Conservation (phyloP, 2,329 filamentous ascomycete genomes). For the Hypoxylon sp. region DNA sequence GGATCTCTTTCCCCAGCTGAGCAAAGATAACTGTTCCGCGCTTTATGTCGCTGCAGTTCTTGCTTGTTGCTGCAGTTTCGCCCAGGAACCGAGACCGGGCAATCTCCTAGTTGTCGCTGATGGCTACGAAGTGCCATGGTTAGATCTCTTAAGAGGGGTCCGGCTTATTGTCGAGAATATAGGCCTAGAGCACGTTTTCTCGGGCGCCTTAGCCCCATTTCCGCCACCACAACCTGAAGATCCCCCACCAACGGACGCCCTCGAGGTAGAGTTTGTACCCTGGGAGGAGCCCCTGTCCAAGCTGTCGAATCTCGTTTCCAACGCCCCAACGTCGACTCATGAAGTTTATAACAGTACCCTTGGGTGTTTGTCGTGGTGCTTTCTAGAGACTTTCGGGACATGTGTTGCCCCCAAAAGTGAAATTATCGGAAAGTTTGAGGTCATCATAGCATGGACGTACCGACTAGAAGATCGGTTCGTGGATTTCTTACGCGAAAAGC, state of each 20-base stretch:
- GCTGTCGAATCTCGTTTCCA: not conserved
- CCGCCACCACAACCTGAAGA: not conserved
- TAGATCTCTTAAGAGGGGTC: constrained; percentile 38
- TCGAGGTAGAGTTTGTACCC: not conserved
- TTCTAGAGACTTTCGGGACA: constrained; percentile 10
- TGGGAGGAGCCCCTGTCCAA: constrained; percentile 6
- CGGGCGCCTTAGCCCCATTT: not conserved
- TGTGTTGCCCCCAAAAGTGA: not conserved
- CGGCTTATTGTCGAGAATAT: constrained; percentile 41
- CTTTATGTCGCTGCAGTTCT: constrained; percentile 48
- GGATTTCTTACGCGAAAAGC: not conserved
- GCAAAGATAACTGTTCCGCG: constrained; percentile 41
- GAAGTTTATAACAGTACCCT: not conserved
- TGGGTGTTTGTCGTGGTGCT: not conserved
- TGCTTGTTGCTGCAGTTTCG: constrained; percentile 45
- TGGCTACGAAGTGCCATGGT: constrained; percentile 34
- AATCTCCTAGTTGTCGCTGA: constrained; percentile 37
- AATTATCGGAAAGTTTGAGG: constrained; percentile 8
- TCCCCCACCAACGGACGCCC: not conserved
- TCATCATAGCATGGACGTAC: constrained; percentile 26
- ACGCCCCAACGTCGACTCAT: not conserved
- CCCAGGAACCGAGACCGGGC: constrained; percentile 19
- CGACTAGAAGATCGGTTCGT: constrained; percentile 16
- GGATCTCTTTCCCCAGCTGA: constrained; percentile 41
- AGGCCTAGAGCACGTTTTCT: constrained; percentile 22